Base-by-base conservation (phyloP, 169 alveolate genomes). In the Cryptosporidium xiaoi region DNA sequence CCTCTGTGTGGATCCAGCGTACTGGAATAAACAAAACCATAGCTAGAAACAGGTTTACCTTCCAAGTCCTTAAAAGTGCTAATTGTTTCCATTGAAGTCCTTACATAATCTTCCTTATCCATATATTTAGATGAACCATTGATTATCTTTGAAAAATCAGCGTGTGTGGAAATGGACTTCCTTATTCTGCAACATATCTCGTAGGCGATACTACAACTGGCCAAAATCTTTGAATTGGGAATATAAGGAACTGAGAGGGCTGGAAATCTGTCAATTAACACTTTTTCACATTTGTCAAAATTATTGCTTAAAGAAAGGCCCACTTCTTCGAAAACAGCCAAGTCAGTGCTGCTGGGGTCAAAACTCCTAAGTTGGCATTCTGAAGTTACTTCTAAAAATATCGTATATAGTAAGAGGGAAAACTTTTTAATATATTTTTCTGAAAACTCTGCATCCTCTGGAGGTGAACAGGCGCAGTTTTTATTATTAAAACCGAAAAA, bases 1-100 rank as follows among this genome's bases (percentile, higher is more conserved):
- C 71, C 87, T 44, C 66, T 77, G 33, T 77, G 87, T 24, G 40
- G 71, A 44, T 77, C 69, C 15, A 77, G 33, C 1, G 87, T 77
- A 40, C 62, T 27, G 27, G 71, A 20, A 18, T 56, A 77, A 20
- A 60, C 12, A 7, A 34, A 40, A 12, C 87, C 87, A 6, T 6
- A 40, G 20, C 64, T 60, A 27, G 60, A 62, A 60, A 44, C 15
- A 13, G 56, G 65, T 1, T 12, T 15, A 4, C 20, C 46, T 24
- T 68, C 18, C 36, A 40, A 24, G 36, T 18, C 53, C 16, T n/a
- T 36, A 77, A 77, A 56, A n/a, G n/a, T 62, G 51, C 56, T 46
- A 34, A 77, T 77, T 44, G 87, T 8, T 24, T 56, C 71, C 60
- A 77, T 77, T 16, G 87, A 56, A 12, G 69, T 77, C 64, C 40